Conservation (phyloP, 495 filamentous ascomycete genomes). For the Penicillium simplicissimum region DNA sequence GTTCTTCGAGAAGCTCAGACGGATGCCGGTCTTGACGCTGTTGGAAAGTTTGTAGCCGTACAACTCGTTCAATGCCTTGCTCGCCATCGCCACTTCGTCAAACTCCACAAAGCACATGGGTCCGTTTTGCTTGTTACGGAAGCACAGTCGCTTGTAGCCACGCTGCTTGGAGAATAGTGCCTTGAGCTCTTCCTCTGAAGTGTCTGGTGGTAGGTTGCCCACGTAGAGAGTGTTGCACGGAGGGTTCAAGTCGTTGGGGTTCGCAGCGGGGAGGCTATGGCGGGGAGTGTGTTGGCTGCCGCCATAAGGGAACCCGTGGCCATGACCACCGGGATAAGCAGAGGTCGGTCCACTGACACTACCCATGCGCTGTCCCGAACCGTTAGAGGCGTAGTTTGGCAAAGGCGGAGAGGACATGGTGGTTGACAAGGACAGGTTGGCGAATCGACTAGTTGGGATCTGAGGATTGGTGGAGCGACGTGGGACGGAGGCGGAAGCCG, state of each 20-base stretch:
- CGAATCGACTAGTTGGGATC: conserved; percentile 69
- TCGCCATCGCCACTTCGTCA: conserved; percentile 91
- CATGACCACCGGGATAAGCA: conserved; percentile 62
- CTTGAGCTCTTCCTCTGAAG: conserved; percentile 95
- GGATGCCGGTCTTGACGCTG: conserved; percentile 92
- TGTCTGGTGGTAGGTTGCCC: conserved; percentile 91
- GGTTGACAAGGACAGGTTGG: conserved; percentile 69
- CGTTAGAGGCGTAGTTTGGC: conserved; percentile 46
- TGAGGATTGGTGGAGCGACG: conserved; percentile 77
- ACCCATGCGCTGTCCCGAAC: conserved; percentile 34
- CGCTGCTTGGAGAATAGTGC: conserved; percentile 91
- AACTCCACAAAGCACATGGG: conserved; percentile 99
- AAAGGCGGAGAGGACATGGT: conserved; percentile 55
- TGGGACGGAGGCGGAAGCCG: conserved; percentile 39
- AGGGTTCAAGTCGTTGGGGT: conserved; percentile 95
- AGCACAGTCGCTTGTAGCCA: conserved; percentile 94
- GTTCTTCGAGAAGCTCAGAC: conserved; percentile 98
- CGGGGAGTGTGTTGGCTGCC: conserved; percentile 59
- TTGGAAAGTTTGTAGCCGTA: conserved; percentile 90
- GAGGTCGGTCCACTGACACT: conserved; percentile 55
- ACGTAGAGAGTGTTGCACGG: conserved; percentile 99
- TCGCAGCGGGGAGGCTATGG: conserved; percentile 81
- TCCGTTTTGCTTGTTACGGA: conserved; percentile 96
- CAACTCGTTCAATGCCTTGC: conserved; percentile 87
- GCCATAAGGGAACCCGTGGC: conserved; percentile 54